Evolutionary conservation across 257 asterid species (phyloP).

Genomic region (Knoxia roxburghii): DNA sequence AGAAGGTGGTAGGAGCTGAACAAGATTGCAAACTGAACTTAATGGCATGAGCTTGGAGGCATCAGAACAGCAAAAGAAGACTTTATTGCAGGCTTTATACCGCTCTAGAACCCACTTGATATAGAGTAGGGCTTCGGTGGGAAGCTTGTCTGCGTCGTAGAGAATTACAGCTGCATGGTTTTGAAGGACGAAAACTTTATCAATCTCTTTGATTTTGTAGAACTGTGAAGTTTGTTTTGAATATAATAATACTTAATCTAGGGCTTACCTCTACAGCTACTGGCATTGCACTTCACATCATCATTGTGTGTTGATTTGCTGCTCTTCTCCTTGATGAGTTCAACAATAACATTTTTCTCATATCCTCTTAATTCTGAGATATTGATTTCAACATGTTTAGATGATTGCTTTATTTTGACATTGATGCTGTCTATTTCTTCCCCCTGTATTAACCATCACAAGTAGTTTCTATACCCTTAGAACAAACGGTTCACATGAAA

Average conservation of each 20-base stretch:
- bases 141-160: slow-evolving; percentile 66
- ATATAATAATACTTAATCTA: too few relatives aligned
- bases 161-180: slow-evolving; percentile 60
- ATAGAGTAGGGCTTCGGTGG: slow-evolving; percentile 57
- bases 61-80: slow-evolving; percentile 80
- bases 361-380: slow-evolving; percentile 74
- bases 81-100: slow-evolving; percentile 55
- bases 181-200: slow-evolving; percentile 9
- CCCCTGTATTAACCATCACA: slow-evolving; percentile 41
- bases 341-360: slow-evolving; percentile 67
- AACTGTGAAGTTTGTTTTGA: too few relatives aligned
- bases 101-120: slow-evolving; percentile 74
- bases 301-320: slow-evolving; percentile 23
- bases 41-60: slow-evolving; percentile 58
- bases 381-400: slow-evolving; percentile 61
- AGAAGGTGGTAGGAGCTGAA: slow-evolving; percentile 76
- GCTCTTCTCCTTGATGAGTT: slow-evolving; percentile 55
- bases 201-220: slow-evolving; percentile 20
- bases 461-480: slow-evolving; percentile 1
- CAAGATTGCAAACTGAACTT: slow-evolving; percentile 50
- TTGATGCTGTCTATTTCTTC: slow-evolving; percentile 68
- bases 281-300: slow-evolving; percentile 19
- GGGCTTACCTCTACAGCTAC: slow-evolving; percentile 64
- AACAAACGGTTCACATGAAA: not conserved
- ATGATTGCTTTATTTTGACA: slow-evolving; percentile 52